Evolutionary conservation across 2,329 filamentous ascomycete genomes (phyloP).

Genomic region (Venturia nashicola): DNA sequence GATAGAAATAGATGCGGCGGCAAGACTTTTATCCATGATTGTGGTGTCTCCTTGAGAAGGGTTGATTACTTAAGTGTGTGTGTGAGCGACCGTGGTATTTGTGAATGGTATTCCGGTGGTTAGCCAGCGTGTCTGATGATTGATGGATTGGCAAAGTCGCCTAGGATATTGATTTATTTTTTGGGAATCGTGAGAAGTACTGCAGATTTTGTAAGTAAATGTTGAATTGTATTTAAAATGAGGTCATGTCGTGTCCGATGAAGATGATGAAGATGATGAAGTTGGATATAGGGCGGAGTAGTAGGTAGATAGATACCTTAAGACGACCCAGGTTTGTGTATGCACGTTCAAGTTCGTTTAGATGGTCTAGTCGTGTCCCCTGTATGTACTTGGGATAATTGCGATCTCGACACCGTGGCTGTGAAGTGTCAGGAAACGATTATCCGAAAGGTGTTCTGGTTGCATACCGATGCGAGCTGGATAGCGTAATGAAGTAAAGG

Average conservation of each 20-base stretch:
- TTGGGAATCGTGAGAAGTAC: background rate
- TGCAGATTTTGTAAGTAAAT: background rate
- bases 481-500: conserved; percentile 40
- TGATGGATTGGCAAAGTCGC: background rate
- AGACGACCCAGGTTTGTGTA: background rate
- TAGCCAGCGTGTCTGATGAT: conserved; percentile 28
- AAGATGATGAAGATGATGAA: background rate
- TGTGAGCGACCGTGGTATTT: conserved; percentile 36
- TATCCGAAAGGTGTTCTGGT: background rate
- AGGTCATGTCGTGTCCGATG: background rate
- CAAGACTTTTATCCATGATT: conserved; percentile 33
- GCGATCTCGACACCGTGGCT: conserved; percentile 42
- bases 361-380: conserved; percentile 38
- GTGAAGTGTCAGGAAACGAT: background rate
- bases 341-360: conserved; percentile 18
- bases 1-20: conserved; percentile 17
- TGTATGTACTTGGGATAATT: conserved; percentile 43
- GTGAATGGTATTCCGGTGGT: conserved; percentile 21
- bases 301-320: background rate
- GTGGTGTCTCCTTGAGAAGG: conserved; percentile 23
- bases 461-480: conserved; percentile 35
- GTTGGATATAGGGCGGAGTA: background rate
- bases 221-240: background rate
- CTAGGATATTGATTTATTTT: background rate
- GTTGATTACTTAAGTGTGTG: conserved; percentile 29